Evolutionary conservation across 768 basidiomycete genomes (phyloP).

Genomic region (Lactarius hatsudake): DNA sequence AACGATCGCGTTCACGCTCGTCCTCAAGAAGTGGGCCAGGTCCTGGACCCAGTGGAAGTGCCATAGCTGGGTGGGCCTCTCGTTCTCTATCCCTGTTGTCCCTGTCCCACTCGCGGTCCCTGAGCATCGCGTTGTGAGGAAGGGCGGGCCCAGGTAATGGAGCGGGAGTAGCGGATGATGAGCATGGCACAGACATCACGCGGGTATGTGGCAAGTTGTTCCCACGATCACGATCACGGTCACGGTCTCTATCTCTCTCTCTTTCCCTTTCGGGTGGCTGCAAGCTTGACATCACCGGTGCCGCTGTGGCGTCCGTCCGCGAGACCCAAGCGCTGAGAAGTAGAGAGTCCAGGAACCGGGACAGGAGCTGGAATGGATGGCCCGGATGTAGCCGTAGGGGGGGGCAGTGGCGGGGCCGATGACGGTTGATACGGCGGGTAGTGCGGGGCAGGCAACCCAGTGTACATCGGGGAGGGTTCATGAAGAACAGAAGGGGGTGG

Average conservation of each 20-base stretch:
- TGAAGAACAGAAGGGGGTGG: slow-evolving; percentile 22
- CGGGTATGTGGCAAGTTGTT: slow-evolving; percentile 14
- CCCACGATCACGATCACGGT: slow-evolving; percentile 25
- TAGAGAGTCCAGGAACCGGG: slow-evolving; percentile 19
- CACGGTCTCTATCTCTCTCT: not conserved
- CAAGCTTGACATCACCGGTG: slow-evolving; percentile 37
- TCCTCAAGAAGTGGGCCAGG: slow-evolving; percentile 23
- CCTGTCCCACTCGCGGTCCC: slow-evolving; percentile 21
- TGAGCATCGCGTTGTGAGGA: slow-evolving; percentile 4
- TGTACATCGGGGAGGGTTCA: slow-evolving; percentile 36
- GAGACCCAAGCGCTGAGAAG: slow-evolving; percentile 25
- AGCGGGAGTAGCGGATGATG: slow-evolving; percentile 20
- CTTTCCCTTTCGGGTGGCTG: slow-evolving; percentile 28
- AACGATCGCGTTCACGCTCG: slow-evolving; percentile 26
- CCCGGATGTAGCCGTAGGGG: slow-evolving; percentile 18
- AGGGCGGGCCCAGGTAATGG: slow-evolving; percentile 22
- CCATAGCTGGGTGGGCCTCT: slow-evolving; percentile 16
- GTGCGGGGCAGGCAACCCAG: slow-evolving; percentile 24
- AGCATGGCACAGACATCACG: slow-evolving; percentile 8
- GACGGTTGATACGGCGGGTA: slow-evolving; percentile 30
- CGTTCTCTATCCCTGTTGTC: slow-evolving; percentile 29
- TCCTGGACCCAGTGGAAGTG: slow-evolving; percentile 14
- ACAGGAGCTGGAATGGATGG: slow-evolving; percentile 17
- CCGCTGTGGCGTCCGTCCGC: slow-evolving; percentile 16
- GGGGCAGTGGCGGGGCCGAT: slow-evolving; percentile 25